Percentiles rank a stretch among this genome's conserved stretches.
These are phyloP conservation scores for Orobanche coerulescens DNA, from an alignment of 257 asterid species.

Conservation along the genomic window DNA sequence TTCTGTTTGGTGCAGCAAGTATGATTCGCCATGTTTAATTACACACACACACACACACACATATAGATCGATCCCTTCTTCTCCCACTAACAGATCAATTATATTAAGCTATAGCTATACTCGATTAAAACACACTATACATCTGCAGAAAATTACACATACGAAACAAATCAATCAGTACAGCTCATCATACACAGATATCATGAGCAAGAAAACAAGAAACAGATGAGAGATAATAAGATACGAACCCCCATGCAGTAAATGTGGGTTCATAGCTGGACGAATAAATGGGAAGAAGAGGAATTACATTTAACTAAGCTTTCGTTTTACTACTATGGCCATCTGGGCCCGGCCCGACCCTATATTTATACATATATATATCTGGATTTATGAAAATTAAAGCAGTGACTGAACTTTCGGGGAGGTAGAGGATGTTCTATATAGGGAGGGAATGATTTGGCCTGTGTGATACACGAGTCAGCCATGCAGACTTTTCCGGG, in stretches of 20 bases:
- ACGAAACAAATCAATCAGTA: not conserved
- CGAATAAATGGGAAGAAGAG: not conserved
- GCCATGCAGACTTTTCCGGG: conserved; percentile 24
- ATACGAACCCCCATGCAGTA: not conserved
- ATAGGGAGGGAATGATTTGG: conserved; percentile 13
- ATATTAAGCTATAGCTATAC: too few relatives aligned
- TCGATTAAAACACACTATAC: not conserved
- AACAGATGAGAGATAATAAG: not conserved
- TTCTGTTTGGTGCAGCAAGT: conserved; percentile 31
- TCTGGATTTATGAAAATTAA: too few relatives aligned
- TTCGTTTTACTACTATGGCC: too few relatives aligned
- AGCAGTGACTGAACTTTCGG: not conserved
- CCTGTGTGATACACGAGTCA: conserved; percentile 21
- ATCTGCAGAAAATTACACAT: not conserved
- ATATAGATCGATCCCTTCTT: too few relatives aligned
- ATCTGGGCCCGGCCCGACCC: too few relatives aligned
- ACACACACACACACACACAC: not conserved
- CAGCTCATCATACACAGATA: not conserved
- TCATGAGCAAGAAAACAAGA: not conserved
- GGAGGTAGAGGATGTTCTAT: conserved; percentile 10
- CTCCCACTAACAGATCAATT: too few relatives aligned
- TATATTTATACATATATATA: too few relatives aligned
- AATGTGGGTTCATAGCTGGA: not conserved
- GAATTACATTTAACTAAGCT: too few relatives aligned
- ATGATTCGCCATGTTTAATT: conserved; percentile 11